Percentiles rank a stretch among this genome's conserved stretches.
Conservation (phyloP, 1,139 yeast species). For the Kodamaea suecica region DNA sequence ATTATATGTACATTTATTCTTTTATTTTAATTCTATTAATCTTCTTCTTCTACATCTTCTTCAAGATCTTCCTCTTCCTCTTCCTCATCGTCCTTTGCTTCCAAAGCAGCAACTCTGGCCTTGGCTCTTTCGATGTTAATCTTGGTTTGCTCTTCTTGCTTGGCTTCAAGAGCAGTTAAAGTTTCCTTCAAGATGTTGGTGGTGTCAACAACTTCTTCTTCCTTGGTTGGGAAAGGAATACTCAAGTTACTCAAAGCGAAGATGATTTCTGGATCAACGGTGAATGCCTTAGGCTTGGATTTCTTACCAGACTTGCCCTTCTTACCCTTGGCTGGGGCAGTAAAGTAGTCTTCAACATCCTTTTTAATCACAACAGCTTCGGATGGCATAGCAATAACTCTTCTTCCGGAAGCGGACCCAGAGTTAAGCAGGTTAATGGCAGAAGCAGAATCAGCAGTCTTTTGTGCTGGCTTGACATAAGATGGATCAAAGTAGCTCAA, state of each 20-base stretch:
- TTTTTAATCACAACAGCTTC: constrained; percentile 64
- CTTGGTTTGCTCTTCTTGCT: constrained; percentile 81
- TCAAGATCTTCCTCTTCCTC: constrained; percentile 25
- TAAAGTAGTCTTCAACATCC: constrained; percentile 57
- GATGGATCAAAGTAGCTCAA: constrained; percentile 75
- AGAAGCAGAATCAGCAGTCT: constrained; percentile 28
- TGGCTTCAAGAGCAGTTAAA: constrained; percentile 62
- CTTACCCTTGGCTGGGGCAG: constrained; percentile 42
- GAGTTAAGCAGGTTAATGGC: constrained; percentile 8
- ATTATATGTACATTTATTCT: not conserved
- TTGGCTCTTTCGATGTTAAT: constrained; percentile 72
- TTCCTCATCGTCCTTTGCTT: constrained; percentile 36
- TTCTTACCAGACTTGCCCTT: constrained; percentile 45
- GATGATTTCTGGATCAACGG: constrained; percentile 78
- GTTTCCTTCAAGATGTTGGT: constrained; percentile 71
- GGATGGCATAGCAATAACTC: constrained; percentile 57
- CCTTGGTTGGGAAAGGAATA: constrained; percentile 74
- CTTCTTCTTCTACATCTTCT: constrained; percentile 15
- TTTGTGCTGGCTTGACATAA: constrained; percentile 58
- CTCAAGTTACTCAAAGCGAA: constrained; percentile 75
- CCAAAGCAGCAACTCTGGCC: constrained; percentile 68
- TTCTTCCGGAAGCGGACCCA: constrained; percentile 31
- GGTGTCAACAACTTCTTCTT: constrained; percentile 69
- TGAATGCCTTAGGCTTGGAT: constrained; percentile 46
- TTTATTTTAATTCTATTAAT: constrained; percentile 6